Base-by-base conservation (phyloP, 306 rosid species). In the Rosa persica region DNA sequence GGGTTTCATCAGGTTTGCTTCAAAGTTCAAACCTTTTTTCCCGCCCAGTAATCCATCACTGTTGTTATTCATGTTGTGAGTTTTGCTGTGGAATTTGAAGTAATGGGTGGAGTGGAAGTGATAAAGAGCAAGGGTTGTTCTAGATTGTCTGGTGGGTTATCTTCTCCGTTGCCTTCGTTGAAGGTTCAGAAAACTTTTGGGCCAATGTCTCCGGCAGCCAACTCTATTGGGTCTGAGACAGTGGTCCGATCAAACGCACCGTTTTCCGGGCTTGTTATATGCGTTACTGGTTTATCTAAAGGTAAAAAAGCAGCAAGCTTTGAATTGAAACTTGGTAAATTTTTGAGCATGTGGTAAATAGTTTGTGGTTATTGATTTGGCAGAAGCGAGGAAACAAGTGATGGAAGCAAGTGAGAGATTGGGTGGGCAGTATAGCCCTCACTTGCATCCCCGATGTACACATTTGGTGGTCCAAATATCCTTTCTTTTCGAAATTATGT, bases 401-500 rank as follows among this genome's bases (percentile, higher is more conserved):
- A 90, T 80, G 96, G 98, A 96, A 81, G 99, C 99, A 13, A 90
- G 96, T 13, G 88, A 86, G 86, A 89, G 93, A 85, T 89, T 96
- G 79, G 93, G 98, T 70, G 98, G 99, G 72, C 94, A 85, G 47
- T 96, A 96, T 82, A 93, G 99, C 88, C 90, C 98, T 68, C 87
- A 89, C 81, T 86, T 96, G 82, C 96, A 91, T 88, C 96, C 97
- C 8, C 96, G 90, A 72, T 96, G 99, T 85, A 93, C 98, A 74
- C 99, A 96, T 89, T 89, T 96, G 97, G 99, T 93, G 87, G 99
- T 96, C 74, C 97, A 96, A 82, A 96, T 96, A 96, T 96, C 99
- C 99, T 96, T 95, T 81, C 49, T 23, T 58, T 51, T 64, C 25
- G 1, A 40, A 34, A 30, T 39, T 61, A 57, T 78, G 30, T 5